phyloP scores from a whole-genome alignment of 495 filamentous ascomycete genomes.

The Penicillium alfredii region DNA sequence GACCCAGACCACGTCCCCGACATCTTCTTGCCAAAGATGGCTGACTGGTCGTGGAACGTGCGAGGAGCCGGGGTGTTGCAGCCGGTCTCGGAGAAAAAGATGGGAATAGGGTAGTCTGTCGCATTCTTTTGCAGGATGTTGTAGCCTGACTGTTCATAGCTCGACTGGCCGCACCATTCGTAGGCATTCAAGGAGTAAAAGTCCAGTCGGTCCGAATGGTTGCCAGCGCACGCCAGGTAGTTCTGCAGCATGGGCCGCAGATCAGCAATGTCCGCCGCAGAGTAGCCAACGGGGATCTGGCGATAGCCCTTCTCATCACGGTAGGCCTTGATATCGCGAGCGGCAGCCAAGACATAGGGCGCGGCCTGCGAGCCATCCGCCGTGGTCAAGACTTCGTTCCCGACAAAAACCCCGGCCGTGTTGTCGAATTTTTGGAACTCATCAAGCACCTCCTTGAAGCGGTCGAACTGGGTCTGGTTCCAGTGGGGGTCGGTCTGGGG shows the following conservation, averaged over 20 bases:
- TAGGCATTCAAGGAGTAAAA: constrained; percentile 86
- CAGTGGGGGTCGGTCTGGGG: constrained; percentile 44
- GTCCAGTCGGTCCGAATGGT: constrained; percentile 65
- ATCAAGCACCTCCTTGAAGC: constrained; percentile 69
- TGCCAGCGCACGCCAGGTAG: constrained; percentile 71
- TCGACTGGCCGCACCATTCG: constrained; percentile 73
- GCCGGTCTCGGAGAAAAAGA: constrained; percentile 81
- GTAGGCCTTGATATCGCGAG: constrained; percentile 77
- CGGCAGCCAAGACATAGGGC: constrained; percentile 75
- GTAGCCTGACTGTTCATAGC: constrained; percentile 66
- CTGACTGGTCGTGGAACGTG: constrained; percentile 66
- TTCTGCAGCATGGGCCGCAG: constrained; percentile 84
- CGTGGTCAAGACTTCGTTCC: constrained; percentile 70
- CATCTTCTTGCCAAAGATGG: constrained; percentile 74
- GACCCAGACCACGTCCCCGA: constrained; percentile 68
- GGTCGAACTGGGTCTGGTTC: constrained; percentile 61
- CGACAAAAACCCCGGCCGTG: constrained; percentile 74
- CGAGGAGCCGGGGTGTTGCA: constrained; percentile 64
- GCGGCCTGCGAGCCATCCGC: constrained; percentile 58
- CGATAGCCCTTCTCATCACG: constrained; percentile 73
- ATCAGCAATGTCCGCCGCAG: constrained; percentile 77
- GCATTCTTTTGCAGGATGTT: constrained; percentile 53
- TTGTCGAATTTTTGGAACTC: constrained; percentile 75
- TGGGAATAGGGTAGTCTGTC: constrained; percentile 62
- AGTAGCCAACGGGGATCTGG: constrained; percentile 79